Percentiles rank a stretch among this genome's conserved stretches.
Conservation (phyloP, 2,329 filamentous ascomycete genomes). For the Drechslerella dactyloides region DNA sequence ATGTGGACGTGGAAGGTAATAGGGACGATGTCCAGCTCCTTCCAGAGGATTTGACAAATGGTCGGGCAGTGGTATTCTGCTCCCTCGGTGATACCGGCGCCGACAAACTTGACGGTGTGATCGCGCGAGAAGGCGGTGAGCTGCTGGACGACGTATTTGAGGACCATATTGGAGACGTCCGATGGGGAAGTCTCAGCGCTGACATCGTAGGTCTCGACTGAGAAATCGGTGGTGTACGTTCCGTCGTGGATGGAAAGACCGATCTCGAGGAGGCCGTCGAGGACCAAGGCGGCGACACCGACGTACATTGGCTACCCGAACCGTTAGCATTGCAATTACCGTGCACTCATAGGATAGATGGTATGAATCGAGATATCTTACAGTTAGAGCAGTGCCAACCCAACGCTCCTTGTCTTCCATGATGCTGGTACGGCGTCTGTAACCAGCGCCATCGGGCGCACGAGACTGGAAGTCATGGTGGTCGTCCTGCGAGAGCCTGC, state of each 20-base stretch:
- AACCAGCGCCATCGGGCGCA: conserved; percentile 41
- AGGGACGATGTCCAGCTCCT: conserved; percentile 76
- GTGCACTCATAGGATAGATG: background rate
- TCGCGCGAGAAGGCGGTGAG: conserved; percentile 58
- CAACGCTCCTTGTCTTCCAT: conserved; percentile 51
- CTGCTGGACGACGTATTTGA: conserved; percentile 63
- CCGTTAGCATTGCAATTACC: background rate
- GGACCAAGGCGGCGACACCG: conserved; percentile 67
- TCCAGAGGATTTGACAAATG: conserved; percentile 75
- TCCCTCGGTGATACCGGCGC: conserved; percentile 70
- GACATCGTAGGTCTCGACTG: conserved; percentile 66
- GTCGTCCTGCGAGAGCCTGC: conserved; percentile 34
- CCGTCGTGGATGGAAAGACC: conserved; percentile 75
- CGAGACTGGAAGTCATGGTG: conserved; percentile 47
- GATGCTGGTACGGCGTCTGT: conserved; percentile 43
- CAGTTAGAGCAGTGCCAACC: conserved; percentile 47
- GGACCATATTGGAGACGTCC: conserved; percentile 64
- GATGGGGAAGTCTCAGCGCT: conserved; percentile 58
- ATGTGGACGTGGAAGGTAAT: conserved; percentile 65
- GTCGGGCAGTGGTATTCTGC: conserved; percentile 68
- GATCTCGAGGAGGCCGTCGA: conserved; percentile 65
- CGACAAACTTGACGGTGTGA: conserved; percentile 76
- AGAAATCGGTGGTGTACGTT: conserved; percentile 76
- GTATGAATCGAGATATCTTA: conserved; percentile 11
- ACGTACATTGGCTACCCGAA: conserved; percentile 65